A percentile compares a stretch with the other conserved stretches of the same genome.
phyloP scores from a whole-genome alignment of 2,329 filamentous ascomycete species.

The Microsporum canis region DNA sequence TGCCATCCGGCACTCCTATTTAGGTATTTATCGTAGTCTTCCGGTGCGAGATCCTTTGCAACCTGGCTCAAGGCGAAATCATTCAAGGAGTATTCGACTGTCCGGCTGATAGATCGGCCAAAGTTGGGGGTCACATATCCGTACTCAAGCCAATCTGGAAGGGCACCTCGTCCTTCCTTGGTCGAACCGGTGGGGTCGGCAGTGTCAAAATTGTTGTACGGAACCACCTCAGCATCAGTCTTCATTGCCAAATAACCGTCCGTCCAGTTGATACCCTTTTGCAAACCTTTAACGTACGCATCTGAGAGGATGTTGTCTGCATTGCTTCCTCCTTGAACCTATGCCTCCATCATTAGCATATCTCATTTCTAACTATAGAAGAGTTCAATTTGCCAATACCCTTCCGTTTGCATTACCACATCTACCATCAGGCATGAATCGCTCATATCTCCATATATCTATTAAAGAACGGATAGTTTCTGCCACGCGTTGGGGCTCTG shows the following conservation, averaged over 20 bases:
- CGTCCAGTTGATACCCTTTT: conserved; percentile 53
- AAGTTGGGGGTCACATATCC: conserved; percentile 53
- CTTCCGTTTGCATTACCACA: conserved; percentile 59
- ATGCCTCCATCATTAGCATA: conserved; percentile 21
- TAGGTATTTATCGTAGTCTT: conserved; percentile 26
- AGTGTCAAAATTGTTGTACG: conserved; percentile 49
- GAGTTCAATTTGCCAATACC: background rate
- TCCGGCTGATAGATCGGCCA: conserved; percentile 51
- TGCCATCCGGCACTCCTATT: conserved; percentile 20
- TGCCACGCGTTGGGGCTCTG: conserved; percentile 52
- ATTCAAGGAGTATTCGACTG: conserved; percentile 56
- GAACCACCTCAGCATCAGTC: conserved; percentile 54
- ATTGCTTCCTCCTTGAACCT: conserved; percentile 54
- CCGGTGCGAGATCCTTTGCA: conserved; percentile 39
- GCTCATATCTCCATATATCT: conserved; percentile 55
- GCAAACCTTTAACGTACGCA: conserved; percentile 58
- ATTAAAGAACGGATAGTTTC: conserved; percentile 57
- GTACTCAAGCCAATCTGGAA: conserved; percentile 55
- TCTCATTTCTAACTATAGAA: background rate
- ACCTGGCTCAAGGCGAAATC: conserved; percentile 53
- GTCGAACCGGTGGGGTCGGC: conserved; percentile 47
- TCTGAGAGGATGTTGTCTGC: conserved; percentile 62
- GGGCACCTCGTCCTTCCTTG: conserved; percentile 56
- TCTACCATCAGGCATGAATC: conserved; percentile 54
- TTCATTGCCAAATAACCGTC: conserved; percentile 53